phyloP scores from a whole-genome alignment of 495 filamentous ascomycete species.

The Daldinia loculata region DNA sequence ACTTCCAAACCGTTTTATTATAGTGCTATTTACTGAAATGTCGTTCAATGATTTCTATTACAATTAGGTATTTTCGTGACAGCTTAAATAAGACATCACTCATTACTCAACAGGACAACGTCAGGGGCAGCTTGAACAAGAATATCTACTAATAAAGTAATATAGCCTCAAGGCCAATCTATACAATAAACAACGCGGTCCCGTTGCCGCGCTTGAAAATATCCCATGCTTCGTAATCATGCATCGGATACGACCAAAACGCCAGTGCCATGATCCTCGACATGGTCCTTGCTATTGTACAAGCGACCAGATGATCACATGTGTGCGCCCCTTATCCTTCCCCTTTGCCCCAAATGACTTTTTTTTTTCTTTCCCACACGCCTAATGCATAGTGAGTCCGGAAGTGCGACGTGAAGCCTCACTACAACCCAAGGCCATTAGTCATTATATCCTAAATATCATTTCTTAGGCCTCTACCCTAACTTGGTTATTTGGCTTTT shows the following conservation, averaged over 20 bases:
- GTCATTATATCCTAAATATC: conserved; percentile 27
- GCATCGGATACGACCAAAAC: conserved; percentile 46
- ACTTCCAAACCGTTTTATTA: too few species aligned
- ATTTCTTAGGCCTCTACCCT: conserved; percentile 40
- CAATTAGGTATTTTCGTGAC: too few species aligned
- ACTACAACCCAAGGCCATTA: conserved; percentile 14
- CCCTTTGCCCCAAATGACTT: conserved; percentile 14
- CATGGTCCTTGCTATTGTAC: conserved; percentile 44
- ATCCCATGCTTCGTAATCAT: conserved; percentile 46
- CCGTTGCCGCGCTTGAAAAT: conserved; percentile 33
- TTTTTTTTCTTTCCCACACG: conserved; percentile 22
- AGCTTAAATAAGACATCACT: not conserved
- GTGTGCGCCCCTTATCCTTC: conserved; percentile 14
- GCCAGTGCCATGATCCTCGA: conserved; percentile 46
- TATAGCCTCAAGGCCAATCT: conserved; percentile 29
- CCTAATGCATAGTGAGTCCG: conserved; percentile 14
- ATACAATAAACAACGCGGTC: conserved; percentile 40
- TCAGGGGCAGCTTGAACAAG: conserved; percentile 4
- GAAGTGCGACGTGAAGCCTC: conserved; percentile 4
- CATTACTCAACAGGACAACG: not conserved
- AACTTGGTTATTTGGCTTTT: conserved; percentile 41
- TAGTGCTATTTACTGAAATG: too few species aligned
- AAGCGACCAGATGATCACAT: conserved; percentile 42
- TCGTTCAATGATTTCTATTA: too few species aligned
- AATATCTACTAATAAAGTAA: conserved; percentile 34